These are phyloP conservation scores for Penicillium lividum DNA, from an alignment of 495 filamentous ascomycete genomes.

Conservation along the genomic window DNA sequence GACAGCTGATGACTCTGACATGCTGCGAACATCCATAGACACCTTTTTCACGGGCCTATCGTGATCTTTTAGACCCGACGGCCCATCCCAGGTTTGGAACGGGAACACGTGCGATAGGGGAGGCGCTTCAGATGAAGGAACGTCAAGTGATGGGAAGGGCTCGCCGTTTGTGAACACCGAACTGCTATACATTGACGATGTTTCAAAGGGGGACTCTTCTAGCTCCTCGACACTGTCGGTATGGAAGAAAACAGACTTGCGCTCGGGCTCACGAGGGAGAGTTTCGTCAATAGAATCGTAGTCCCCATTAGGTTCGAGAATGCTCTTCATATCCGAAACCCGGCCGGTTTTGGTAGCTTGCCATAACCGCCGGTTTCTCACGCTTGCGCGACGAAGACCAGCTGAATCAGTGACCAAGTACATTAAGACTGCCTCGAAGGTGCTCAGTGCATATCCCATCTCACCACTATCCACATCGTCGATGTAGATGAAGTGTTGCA, in stretches of 20 bases:
- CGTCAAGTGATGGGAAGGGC: constrained; percentile 17
- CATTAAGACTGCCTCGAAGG: constrained; percentile 90
- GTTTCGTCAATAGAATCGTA: constrained; percentile 46
- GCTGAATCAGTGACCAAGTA: constrained; percentile 85
- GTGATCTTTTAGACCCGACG: constrained; percentile 50
- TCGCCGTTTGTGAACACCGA: constrained; percentile 26
- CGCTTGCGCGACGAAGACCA: constrained; percentile 78
- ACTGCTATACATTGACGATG: constrained; percentile 28
- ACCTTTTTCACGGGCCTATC: constrained; percentile 66
- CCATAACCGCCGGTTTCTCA: constrained; percentile 85
- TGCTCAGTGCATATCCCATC: constrained; percentile 95
- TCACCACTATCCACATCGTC: constrained; percentile 97
- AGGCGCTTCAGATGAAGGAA: constrained; percentile 52
- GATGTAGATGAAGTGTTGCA: constrained; percentile 94
- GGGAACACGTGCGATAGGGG: constrained; percentile 87
- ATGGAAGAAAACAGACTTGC: constrained; percentile 42
- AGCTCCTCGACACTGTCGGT: constrained; percentile 42
- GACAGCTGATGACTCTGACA: constrained; percentile 80
- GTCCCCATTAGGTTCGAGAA: constrained; percentile 69
- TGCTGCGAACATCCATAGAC: constrained; percentile 81
- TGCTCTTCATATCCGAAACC: constrained; percentile 68
- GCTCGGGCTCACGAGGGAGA: constrained; percentile 39
- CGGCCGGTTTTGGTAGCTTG: constrained; percentile 77
- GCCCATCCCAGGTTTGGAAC: constrained; percentile 62
- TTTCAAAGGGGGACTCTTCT: constrained; percentile 27